A percentile compares a stretch with the other conserved stretches of the same genome.
phyloP scores from a whole-genome alignment of 2,329 filamentous ascomycete species.

The Aspergillus sp. region DNA sequence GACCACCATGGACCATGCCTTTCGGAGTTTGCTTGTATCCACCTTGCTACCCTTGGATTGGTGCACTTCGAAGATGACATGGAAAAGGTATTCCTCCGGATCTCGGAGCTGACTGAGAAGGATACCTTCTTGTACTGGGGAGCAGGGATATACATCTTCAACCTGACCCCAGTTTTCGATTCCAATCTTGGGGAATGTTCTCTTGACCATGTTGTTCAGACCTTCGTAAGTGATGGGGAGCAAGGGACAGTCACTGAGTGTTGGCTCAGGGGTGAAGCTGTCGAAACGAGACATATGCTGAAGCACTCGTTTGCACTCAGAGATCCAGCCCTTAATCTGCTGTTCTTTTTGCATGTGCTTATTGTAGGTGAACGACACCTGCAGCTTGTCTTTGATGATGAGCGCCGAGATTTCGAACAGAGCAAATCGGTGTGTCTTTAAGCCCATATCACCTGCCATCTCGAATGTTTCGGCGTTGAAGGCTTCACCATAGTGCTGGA shows the following conservation, averaged over 20 bases:
- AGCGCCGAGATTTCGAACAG: conserved; percentile 56
- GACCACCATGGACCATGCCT: conserved; percentile 37
- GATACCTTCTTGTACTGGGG: conserved; percentile 41
- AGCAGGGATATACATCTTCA: conserved; percentile 41
- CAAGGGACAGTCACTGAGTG: conserved; percentile 48
- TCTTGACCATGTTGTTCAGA: conserved; percentile 39
- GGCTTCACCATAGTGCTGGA: conserved; percentile 43
- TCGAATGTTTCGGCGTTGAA: conserved; percentile 32
- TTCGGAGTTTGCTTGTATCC: conserved; percentile 31
- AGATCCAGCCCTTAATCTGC: conserved; percentile 47
- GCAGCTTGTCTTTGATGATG: conserved; percentile 49
- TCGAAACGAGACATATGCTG: conserved; percentile 30
- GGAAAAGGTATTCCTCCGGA: conserved; percentile 39
- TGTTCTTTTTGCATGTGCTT: conserved; percentile 48
- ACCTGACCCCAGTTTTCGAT: conserved; percentile 32
- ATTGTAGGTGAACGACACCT: conserved; percentile 55
- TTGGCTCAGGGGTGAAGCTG: conserved; percentile 34
- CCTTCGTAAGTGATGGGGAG: conserved; percentile 45
- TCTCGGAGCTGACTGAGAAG: conserved; percentile 42
- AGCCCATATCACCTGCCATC: conserved; percentile 49
- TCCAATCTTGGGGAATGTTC: conserved; percentile 39
- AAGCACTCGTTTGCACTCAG: conserved; percentile 41
- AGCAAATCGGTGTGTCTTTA: conserved; percentile 48
- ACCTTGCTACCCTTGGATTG: conserved; percentile 22
- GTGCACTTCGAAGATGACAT: conserved; percentile 39